Conservation (phyloP, 805 yeast species). For the Monosporozyma servazzii region DNA sequence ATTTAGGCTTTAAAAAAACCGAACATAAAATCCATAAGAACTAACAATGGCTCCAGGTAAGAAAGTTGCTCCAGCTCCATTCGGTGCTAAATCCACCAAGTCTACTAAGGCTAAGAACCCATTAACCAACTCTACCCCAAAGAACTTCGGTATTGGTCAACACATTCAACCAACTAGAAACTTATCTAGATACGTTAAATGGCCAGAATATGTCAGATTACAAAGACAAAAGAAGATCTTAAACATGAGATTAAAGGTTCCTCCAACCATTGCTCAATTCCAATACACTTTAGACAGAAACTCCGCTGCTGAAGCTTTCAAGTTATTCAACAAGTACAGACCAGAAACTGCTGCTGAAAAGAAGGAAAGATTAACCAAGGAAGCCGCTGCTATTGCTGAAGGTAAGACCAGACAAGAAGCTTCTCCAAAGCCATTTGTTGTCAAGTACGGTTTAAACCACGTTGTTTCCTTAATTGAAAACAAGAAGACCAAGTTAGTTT, state of each 20-base stretch:
- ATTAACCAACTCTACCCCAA: conserved; percentile 80
- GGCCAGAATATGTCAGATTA: conserved; percentile 98
- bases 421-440: conserved; percentile 92
- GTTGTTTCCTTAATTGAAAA: conserved; percentile 94
- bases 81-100: conserved; percentile 62
- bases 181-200: conserved; percentile 93
- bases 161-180: conserved; percentile 89
- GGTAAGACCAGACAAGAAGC: conserved; percentile 96
- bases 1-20: neutral
- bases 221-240: conserved; percentile 99
- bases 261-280: conserved; percentile 97
- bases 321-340: conserved; percentile 97
- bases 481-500: conserved; percentile 96
- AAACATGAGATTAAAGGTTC: conserved; percentile 94
- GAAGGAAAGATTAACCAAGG: conserved; percentile 98
- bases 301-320: conserved; percentile 95
- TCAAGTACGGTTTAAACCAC: conserved; percentile 98
- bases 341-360: conserved; percentile 96
- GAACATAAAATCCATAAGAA: conserved; percentile 3
- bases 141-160: conserved; percentile 96
- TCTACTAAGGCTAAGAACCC: conserved; percentile 64
- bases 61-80: conserved; percentile 98
- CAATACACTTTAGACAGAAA: conserved; percentile 94
- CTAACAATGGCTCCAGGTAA: conserved; percentile 43
- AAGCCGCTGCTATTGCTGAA: conserved; percentile 97